Evolutionary conservation across 768 basidiomycete genomes (phyloP).

Genomic region (Mrakia blollopis): DNA sequence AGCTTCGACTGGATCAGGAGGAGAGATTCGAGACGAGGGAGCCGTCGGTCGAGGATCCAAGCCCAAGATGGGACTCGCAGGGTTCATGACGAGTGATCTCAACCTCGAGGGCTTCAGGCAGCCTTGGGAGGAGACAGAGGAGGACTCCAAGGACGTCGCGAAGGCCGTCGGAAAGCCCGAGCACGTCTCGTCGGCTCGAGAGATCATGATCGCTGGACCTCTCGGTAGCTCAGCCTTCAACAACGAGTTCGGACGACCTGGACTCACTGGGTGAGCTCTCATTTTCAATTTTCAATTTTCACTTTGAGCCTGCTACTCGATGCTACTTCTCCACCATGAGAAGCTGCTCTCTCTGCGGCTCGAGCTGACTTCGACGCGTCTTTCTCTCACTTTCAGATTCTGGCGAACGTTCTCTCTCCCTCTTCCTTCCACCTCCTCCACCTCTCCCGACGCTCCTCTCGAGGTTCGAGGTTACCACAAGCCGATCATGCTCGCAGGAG

Average conservation of each 20-base stretch:
- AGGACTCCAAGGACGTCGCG: conserved; percentile 3
- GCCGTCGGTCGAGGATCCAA: conserved; percentile 90
- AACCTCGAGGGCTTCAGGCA: conserved; percentile 85
- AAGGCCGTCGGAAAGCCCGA: conserved; percentile 75
- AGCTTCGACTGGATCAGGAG: conserved; percentile 97
- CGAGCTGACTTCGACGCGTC: conserved; percentile 3
- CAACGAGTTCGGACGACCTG: conserved; percentile 96
- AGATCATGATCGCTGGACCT: conserved; percentile 96
- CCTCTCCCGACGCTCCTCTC: conserved; percentile 42
- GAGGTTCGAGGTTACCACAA: conserved; percentile 96
- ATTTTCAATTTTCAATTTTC: not conserved
- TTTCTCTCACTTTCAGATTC: conserved; percentile 31
- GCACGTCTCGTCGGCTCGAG: conserved; percentile 86
- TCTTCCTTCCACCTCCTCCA: conserved; percentile 50
- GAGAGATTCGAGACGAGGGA: conserved; percentile 97
- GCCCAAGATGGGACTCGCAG: conserved; percentile 89
- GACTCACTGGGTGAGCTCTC: conserved; percentile 66
- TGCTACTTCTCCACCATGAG: not conserved
- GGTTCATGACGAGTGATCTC: conserved; percentile 90
- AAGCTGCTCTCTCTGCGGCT: too few species aligned
- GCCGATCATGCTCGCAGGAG: conserved; percentile 99
- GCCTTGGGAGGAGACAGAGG: conserved; percentile 72
- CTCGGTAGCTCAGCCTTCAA: conserved; percentile 94
- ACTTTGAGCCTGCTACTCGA: not conserved
- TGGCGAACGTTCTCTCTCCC: conserved; percentile 90